phyloP scores from a whole-genome alignment of 2,329 filamentous ascomycete genomes.

The Aspergillus sp. region DNA sequence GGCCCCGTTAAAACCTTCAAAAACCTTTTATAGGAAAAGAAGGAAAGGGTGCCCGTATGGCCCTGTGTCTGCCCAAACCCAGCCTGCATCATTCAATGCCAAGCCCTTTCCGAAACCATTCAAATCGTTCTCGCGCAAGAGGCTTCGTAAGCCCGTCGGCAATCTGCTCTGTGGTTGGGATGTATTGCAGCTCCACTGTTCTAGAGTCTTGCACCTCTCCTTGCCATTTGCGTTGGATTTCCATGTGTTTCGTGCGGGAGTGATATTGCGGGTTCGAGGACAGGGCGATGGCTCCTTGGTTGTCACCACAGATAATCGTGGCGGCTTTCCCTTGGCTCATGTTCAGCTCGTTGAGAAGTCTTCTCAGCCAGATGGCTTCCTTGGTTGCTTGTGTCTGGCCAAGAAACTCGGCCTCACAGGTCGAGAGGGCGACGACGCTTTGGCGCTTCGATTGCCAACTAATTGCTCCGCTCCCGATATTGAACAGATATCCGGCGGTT shows the following conservation, averaged over 20 bases:
- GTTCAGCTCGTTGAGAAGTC: constrained; percentile 1
- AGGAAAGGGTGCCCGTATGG: too few relatives aligned
- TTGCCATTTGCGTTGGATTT: constrained; percentile 3
- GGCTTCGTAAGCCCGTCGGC: background rate
- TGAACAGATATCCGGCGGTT: constrained; percentile 1
- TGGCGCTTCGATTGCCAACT: constrained; percentile 6
- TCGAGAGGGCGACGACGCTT: background rate
- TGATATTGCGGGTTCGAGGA: constrained; percentile 1
- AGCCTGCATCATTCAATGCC: too few relatives aligned
- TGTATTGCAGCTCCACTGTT: constrained; percentile 1
- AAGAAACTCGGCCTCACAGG: background rate
- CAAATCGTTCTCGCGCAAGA: background rate
- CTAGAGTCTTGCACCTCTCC: background rate
- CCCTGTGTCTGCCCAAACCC: too few relatives aligned
- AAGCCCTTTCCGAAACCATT: too few relatives aligned
- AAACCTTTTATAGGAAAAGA: too few relatives aligned
- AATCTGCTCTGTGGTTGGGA: constrained; percentile 1
- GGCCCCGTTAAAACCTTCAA: too few relatives aligned
- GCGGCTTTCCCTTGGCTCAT: background rate
- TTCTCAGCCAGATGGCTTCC: constrained; percentile 4
- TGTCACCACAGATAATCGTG: constrained; percentile 1
- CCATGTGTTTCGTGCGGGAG: constrained; percentile 1
- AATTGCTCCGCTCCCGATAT: constrained; percentile 3
- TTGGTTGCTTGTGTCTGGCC: constrained; percentile 5
- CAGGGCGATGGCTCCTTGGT: constrained; percentile 3